Evolutionary conservation across 1,139 yeast genomes (phyloP).

Genomic region (Ogataea hybrid): DNA sequence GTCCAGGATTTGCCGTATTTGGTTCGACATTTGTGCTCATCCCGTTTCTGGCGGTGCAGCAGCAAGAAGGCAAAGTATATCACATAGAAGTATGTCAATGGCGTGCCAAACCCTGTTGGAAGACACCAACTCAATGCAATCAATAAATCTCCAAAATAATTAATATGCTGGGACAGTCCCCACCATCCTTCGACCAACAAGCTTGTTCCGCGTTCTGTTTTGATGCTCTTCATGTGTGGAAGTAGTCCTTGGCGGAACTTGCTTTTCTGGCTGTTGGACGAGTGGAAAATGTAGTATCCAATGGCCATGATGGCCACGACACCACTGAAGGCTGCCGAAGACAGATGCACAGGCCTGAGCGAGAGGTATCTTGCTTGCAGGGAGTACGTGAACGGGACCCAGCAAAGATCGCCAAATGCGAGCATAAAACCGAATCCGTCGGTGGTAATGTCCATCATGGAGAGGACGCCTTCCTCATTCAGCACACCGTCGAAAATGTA

Average conservation of each 20-base stretch:
- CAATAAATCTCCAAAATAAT: constrained; percentile 94
- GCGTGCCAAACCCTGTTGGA: constrained; percentile 80
- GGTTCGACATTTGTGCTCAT: constrained; percentile 82
- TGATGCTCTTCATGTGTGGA: constrained; percentile 61
- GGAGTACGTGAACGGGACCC: constrained; percentile 93
- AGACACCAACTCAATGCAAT: constrained; percentile 92
- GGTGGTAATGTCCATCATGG: constrained; percentile 95
- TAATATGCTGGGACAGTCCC: constrained; percentile 89
- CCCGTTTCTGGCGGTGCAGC: constrained; percentile 85
- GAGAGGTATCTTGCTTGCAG: constrained; percentile 82
- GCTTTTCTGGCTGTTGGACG: constrained; percentile 82
- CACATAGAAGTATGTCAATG: constrained; percentile 84
- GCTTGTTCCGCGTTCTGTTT: constrained; percentile 75
- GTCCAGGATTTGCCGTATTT: constrained; percentile 89
- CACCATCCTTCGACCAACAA: constrained; percentile 94
- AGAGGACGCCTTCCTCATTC: constrained; percentile 83
- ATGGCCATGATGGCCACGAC: constrained; percentile 45
- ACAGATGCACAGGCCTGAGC: constrained; percentile 59
- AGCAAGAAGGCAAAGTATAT: constrained; percentile 78
- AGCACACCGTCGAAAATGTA: constrained; percentile 90
- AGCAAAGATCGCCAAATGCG: constrained; percentile 87
- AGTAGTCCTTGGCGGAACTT: constrained; percentile 78
- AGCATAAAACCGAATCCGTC: constrained; percentile 98
- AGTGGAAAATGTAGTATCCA: constrained; percentile 83
- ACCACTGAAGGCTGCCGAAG: constrained; percentile 36